phyloP scores from a whole-genome alignment of 345 rosid species.

The Eucalyptus cladocalyx region DNA sequence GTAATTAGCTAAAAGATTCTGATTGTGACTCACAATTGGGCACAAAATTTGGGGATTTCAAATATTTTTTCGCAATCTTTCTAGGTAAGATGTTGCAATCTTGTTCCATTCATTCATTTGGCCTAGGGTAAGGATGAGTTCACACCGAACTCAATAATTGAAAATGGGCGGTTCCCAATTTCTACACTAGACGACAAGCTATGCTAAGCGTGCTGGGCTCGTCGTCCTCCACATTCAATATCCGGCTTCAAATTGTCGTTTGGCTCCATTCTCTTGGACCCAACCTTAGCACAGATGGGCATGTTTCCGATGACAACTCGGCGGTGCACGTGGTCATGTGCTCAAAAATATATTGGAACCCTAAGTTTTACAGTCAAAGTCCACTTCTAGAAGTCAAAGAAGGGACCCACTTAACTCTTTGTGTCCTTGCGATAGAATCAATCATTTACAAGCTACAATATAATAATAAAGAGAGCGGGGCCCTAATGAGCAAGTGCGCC shows the following conservation, averaged over 20 bases:
- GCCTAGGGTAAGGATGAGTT: background rate
- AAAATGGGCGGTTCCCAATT: background rate
- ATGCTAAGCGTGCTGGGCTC: background rate
- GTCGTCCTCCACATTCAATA: background rate
- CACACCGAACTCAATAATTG: background rate
- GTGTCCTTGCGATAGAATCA: background rate
- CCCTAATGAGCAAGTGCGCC: background rate
- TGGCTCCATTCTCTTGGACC: background rate
- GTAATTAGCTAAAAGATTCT: background rate
- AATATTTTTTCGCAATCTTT: background rate
- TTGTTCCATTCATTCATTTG: background rate
- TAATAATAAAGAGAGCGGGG: background rate
- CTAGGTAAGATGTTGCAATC: background rate
- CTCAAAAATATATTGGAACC: background rate
- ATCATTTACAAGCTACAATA: no score
- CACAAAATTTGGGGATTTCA: background rate
- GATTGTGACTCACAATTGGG: background rate
- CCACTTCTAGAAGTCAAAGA: background rate
- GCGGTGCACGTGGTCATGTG: background rate
- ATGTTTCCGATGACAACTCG: background rate
- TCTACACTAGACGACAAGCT: background rate
- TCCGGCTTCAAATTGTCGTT: background rate
- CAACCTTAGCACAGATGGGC: background rate
- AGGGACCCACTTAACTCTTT: background rate
- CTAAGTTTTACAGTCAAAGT: background rate